Percentiles rank a stretch among this genome's conserved stretches.
Conservation (phyloP, 2,329 filamentous ascomycete genomes). For the Eutypa lata region DNA sequence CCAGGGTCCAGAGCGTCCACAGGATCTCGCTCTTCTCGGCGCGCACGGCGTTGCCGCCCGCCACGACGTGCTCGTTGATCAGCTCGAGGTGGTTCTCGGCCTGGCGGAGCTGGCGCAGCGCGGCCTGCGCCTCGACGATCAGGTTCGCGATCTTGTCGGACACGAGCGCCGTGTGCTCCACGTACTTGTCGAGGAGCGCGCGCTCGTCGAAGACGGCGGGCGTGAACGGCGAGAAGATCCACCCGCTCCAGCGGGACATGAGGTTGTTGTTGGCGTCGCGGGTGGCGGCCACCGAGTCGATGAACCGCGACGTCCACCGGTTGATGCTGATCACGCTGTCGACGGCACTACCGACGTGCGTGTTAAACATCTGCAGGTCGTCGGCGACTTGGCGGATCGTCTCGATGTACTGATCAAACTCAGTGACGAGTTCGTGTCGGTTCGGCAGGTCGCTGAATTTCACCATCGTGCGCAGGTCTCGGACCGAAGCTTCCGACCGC, state of each 20-base stretch:
- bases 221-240: conserved; percentile 61
- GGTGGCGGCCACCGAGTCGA: conserved; percentile 55
- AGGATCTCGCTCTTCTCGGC: conserved; percentile 64
- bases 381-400: conserved; percentile 61
- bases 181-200: conserved; percentile 68
- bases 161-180: conserved; percentile 67
- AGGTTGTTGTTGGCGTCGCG: conserved; percentile 25
- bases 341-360: conserved; percentile 68
- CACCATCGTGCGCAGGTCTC: conserved; percentile 71
- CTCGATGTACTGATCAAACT: conserved; percentile 74
- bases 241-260: conserved; percentile 38
- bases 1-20: conserved; percentile 67
- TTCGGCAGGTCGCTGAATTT: conserved; percentile 65
- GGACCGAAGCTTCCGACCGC: conserved; percentile 68
- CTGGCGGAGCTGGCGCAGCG: conserved; percentile 62
- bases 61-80: conserved; percentile 67
- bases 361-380: conserved; percentile 73
- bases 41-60: conserved; percentile 58
- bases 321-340: conserved; percentile 74
- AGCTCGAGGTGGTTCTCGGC: conserved; percentile 67
- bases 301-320: conserved; percentile 68
- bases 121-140: conserved; percentile 66
- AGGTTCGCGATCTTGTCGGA: conserved; percentile 66
- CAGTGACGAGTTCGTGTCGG: conserved; percentile 67
- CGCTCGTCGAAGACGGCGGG: conserved; percentile 58